A percentile compares a stretch with the other conserved stretches of the same genome.
Evolutionary conservation across 2,329 filamentous ascomycete genomes (phyloP).

Genomic region (Orbilia blumenaviensis): DNA sequence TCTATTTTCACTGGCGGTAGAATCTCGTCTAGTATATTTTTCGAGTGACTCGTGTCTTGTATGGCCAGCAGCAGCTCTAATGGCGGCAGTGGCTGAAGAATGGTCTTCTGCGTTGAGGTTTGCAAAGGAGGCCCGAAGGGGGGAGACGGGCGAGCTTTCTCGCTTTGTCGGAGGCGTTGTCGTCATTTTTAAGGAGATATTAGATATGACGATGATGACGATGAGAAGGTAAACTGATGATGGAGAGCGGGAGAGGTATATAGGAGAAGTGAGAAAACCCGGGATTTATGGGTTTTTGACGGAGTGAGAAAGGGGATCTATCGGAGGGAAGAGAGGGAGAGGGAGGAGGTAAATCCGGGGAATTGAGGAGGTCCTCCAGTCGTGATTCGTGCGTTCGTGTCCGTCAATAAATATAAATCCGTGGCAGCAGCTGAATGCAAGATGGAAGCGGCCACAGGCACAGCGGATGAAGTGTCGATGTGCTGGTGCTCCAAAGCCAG

Average conservation of each 20-base stretch:
- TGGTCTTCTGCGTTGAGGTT: slow-evolving; percentile 51
- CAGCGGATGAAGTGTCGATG: slow-evolving; percentile 51
- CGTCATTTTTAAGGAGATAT: slow-evolving; percentile 45
- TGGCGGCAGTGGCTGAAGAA: slow-evolving; percentile 43
- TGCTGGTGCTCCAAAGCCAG: slow-evolving; percentile 37
- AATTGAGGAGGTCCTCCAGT: slow-evolving; percentile 13
- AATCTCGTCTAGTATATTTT: slow-evolving; percentile 49
- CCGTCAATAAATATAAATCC: slow-evolving; percentile 12
- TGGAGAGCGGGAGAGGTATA: neutral
- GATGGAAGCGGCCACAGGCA: slow-evolving; percentile 31
- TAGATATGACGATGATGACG: neutral
- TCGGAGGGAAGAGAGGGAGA: slow-evolving; percentile 8
- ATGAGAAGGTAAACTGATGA: neutral
- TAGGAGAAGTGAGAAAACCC: slow-evolving; percentile 9
- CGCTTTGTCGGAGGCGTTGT: slow-evolving; percentile 51
- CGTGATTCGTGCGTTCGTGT: slow-evolving; percentile 18
- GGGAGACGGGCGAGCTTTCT: slow-evolving; percentile 50
- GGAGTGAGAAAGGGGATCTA: slow-evolving; percentile 4
- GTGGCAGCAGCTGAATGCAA: slow-evolving; percentile 38
- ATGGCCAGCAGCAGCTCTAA: slow-evolving; percentile 47
- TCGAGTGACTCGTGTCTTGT: slow-evolving; percentile 54
- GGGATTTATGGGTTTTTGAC: neutral
- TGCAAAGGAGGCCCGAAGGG: slow-evolving; percentile 49
- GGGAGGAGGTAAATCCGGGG: slow-evolving; percentile 24
- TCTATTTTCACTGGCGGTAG: slow-evolving; percentile 43